phyloP scores from a whole-genome alignment of 2,329 filamentous ascomycete genomes.

The Xylariaceae sp. region DNA sequence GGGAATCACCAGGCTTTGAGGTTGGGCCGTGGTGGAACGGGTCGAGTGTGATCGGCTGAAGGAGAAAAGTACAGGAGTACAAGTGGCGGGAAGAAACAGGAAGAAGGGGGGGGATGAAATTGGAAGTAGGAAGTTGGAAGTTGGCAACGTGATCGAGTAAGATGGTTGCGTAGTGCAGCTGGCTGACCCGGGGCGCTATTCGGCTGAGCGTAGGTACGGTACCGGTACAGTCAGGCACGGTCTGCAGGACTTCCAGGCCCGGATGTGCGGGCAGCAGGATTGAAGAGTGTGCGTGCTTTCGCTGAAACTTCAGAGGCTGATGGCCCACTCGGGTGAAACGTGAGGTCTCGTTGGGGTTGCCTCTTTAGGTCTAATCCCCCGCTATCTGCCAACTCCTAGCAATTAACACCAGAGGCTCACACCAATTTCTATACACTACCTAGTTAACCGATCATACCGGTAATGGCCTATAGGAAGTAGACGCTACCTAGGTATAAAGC shows the following conservation, averaged over 20 bases:
- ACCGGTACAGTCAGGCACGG: not conserved
- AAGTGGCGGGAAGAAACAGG: not conserved
- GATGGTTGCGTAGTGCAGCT: not conserved
- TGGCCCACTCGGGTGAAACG: conserved; percentile 23
- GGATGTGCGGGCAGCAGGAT: too few relatives aligned
- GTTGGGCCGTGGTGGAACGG: conserved; percentile 5
- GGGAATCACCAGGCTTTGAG: not conserved
- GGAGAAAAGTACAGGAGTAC: not conserved
- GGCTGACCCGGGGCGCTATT: too few relatives aligned
- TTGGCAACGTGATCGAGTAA: not conserved
- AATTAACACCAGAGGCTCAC: not conserved
- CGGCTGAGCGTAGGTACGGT: not conserved
- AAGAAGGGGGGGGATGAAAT: not conserved
- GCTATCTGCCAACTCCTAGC: not conserved
- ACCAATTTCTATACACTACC: too few relatives aligned
- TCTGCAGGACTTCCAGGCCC: too few relatives aligned
- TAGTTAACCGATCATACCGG: too few relatives aligned
- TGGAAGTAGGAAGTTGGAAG: not conserved
- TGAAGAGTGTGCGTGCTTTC: too few relatives aligned
- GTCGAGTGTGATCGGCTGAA: not conserved
- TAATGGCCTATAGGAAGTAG: not conserved
- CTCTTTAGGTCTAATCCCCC: not conserved
- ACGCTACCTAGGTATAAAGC: too few relatives aligned
- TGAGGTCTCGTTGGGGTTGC: conserved; percentile 6
- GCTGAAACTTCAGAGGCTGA: conserved; percentile 1